Conservation (phyloP, 352 stramenopile species). For the Pythium periplocum region DNA sequence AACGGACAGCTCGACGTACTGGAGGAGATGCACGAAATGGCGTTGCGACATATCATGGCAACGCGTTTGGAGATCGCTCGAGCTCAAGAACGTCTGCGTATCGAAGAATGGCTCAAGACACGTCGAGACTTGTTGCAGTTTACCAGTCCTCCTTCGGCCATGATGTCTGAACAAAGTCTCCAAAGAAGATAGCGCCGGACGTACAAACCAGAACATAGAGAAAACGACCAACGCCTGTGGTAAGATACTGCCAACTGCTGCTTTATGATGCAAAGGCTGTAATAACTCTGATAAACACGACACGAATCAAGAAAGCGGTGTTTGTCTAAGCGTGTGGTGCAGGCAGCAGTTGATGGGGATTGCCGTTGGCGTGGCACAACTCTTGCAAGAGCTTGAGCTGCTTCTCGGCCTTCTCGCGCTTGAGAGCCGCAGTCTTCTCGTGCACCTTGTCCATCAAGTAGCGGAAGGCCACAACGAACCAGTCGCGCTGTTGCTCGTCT, state of each 20-base stretch:
- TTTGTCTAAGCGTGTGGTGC: slow-evolving; percentile 11
- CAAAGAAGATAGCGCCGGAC: too few species aligned
- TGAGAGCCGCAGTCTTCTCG: slow-evolving; percentile 72
- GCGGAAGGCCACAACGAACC: slow-evolving; percentile 82
- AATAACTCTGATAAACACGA: too few species aligned
- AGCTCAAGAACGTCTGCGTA: slow-evolving; percentile 47
- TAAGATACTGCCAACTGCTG: too few species aligned
- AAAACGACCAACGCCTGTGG: too few species aligned
- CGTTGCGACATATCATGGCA: slow-evolving; percentile 55
- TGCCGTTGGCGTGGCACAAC: slow-evolving; percentile 32
- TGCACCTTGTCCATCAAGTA: slow-evolving; percentile 84
- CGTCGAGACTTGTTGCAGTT: slow-evolving; percentile 56
- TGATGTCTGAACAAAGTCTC: too few species aligned
- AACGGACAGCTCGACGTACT: slow-evolving; percentile 75
- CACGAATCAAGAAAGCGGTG: too few species aligned
- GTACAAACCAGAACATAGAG: too few species aligned
- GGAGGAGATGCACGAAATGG: slow-evolving; percentile 49
- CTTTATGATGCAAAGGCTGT: too few species aligned
- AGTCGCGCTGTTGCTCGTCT: slow-evolving; percentile 74
- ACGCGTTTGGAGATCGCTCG: slow-evolving; percentile 55
- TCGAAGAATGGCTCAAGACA: slow-evolving; percentile 74
- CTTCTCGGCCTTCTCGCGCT: slow-evolving; percentile 72
- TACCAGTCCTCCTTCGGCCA: not conserved
- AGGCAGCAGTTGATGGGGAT: slow-evolving; percentile 2
- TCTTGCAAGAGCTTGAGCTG: slow-evolving; percentile 75